phyloP scores from a whole-genome alignment of 163 green algal genomes.

The Chlorella variabilis region DNA sequence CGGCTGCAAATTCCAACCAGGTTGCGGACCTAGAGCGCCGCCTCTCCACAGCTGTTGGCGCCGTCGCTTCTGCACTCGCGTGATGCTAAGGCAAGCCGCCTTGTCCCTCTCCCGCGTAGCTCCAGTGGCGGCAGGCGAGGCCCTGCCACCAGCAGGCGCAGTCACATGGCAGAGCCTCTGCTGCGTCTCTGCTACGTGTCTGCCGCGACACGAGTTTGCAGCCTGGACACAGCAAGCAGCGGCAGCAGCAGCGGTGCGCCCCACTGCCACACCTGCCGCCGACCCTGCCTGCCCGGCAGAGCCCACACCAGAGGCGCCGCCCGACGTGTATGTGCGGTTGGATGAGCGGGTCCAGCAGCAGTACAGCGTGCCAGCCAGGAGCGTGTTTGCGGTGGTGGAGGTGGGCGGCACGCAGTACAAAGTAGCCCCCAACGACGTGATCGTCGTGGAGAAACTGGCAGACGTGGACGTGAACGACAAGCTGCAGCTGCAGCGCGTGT shows the following conservation, averaged over 20 bases:
- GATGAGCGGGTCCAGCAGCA: slow-evolving; percentile 5
- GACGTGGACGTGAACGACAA: slow-evolving; percentile 75
- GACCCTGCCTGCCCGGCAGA: background rate
- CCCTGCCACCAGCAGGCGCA: too few relatives aligned
- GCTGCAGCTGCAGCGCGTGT: slow-evolving; percentile 77
- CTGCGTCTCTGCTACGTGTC: too few relatives aligned
- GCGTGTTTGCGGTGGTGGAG: slow-evolving; percentile 85
- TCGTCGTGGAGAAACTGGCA: slow-evolving; percentile 65
- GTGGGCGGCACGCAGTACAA: slow-evolving; percentile 86
- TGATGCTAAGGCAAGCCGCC: background rate
- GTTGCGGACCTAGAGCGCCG: too few relatives aligned
- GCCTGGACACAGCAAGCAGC: slow-evolving; percentile 1
- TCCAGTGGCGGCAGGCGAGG: background rate
- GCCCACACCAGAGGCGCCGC: background rate
- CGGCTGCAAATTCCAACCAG: too few relatives aligned
- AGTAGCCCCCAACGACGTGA: slow-evolving; percentile 72
- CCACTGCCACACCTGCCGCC: background rate
- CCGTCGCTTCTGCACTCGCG: background rate
- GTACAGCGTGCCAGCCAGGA: slow-evolving; percentile 42
- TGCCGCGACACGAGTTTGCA: too few relatives aligned
- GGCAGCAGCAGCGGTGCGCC: background rate
- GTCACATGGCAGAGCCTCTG: too few relatives aligned
- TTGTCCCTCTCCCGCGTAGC: background rate
- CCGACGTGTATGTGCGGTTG: slow-evolving; percentile 15
- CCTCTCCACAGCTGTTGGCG: background rate